Evolutionary conservation across 352 stramenopile genomes (phyloP).

Genomic region (Phytophthora multivora): DNA sequence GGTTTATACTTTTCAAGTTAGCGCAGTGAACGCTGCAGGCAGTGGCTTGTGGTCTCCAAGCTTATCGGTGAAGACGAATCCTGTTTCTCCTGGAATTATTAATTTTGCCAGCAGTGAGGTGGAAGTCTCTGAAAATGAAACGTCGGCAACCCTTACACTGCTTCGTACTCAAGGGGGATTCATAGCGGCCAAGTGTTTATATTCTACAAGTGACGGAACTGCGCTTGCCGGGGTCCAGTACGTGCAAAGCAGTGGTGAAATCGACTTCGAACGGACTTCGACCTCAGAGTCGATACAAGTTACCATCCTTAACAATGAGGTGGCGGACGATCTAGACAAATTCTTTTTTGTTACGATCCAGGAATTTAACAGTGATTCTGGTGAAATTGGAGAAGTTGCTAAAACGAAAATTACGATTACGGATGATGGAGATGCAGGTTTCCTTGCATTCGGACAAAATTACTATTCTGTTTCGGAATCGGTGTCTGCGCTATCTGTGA

Average conservation of each 20-base stretch:
- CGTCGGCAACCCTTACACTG: constrained; percentile 17
- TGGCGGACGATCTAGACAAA: constrained; percentile 49
- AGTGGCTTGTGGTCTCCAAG: constrained; percentile 37
- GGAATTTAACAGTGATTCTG: constrained; percentile 23
- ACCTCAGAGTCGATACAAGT: constrained; percentile 32
- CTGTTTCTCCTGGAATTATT: constrained; percentile 51
- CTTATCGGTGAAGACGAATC: constrained; percentile 44
- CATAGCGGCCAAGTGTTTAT: constrained; percentile 42
- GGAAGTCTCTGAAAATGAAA: constrained; percentile 35
- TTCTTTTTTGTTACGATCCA: constrained; percentile 53
- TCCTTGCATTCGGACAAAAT: constrained; percentile 38
- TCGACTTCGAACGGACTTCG: constrained; percentile 37
- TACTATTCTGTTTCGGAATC: constrained; percentile 41
- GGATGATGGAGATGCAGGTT: constrained; percentile 57
- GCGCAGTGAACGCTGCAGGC: constrained; percentile 25
- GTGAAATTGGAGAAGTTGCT: constrained; percentile 30
- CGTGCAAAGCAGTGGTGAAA: constrained; percentile 7
- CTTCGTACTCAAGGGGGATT: constrained; percentile 40
- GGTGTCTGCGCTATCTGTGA: constrained; percentile 9
- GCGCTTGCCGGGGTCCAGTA: constrained; percentile 43
- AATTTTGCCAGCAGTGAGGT: constrained; percentile 23
- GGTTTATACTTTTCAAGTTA: constrained; percentile 40
- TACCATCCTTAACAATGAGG: constrained; percentile 53
- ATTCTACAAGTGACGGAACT: constrained; percentile 39
- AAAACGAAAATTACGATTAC: constrained; percentile 38